Percentiles rank a stretch among this genome's conserved stretches.
Evolutionary conservation across 2,329 filamentous ascomycete genomes (phyloP).

Genomic region (Neonectria faginata): DNA sequence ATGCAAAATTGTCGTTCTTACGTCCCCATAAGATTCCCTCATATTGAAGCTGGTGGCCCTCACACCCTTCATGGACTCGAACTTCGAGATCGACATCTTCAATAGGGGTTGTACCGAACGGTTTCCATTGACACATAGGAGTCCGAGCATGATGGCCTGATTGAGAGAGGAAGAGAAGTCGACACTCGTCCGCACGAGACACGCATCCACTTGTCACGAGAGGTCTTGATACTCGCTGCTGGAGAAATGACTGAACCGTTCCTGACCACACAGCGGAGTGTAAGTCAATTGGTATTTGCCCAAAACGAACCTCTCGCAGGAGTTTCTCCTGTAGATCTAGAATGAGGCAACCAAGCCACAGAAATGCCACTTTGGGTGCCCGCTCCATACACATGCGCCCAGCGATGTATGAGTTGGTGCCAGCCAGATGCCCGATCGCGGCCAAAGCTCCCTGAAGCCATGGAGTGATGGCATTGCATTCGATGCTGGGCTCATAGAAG

Average conservation of each 20-base stretch:
- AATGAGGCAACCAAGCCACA: conserved; percentile 46
- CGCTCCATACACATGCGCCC: conserved; percentile 37
- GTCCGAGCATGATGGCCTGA: conserved; percentile 34
- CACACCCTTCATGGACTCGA: conserved; percentile 42
- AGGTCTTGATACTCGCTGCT: conserved; percentile 36
- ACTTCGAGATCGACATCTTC: conserved; percentile 48
- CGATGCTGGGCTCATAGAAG: conserved; percentile 45
- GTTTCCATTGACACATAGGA: conserved; percentile 46
- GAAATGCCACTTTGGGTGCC: conserved; percentile 34
- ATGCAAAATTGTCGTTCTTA: background rate
- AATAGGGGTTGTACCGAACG: conserved; percentile 45
- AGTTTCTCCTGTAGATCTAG: conserved; percentile 36
- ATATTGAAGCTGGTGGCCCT: conserved; percentile 42
- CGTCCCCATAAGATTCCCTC: conserved; percentile 38
- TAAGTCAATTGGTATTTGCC: conserved; percentile 44
- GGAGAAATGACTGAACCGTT: conserved; percentile 45
- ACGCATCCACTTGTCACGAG: conserved; percentile 27
- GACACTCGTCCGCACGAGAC: conserved; percentile 45
- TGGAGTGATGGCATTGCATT: conserved; percentile 46
- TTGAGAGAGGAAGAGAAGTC: conserved; percentile 46
- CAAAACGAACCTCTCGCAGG: conserved; percentile 37
- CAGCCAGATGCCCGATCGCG: conserved; percentile 38
- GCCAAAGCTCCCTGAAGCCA: conserved; percentile 46
- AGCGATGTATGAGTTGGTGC: conserved; percentile 30
- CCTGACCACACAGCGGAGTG: conserved; percentile 46